Evolutionary conservation across 1,284 basidiomycete species (phyloP).

Genomic region (Cronartium quercuum): DNA sequence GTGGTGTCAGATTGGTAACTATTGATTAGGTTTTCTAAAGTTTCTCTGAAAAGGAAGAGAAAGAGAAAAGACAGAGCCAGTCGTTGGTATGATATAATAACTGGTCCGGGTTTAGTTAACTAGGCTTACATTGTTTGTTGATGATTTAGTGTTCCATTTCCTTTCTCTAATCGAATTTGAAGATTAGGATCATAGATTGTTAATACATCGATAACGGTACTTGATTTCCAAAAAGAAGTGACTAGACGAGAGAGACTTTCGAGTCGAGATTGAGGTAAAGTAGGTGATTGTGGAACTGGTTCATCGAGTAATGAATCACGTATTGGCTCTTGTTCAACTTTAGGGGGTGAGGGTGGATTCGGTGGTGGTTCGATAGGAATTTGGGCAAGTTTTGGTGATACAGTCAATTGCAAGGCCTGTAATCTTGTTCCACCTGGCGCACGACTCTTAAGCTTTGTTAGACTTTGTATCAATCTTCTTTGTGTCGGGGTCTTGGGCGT

Average conservation of each 20-base stretch:
- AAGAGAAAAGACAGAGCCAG: not conserved
- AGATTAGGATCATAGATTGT: not conserved
- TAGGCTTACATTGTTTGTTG: conserved; percentile 20
- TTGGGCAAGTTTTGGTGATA: not conserved
- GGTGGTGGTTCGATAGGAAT: not conserved
- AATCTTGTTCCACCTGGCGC: not conserved
- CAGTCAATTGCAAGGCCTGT: not conserved
- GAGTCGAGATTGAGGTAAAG: conserved; percentile 23
- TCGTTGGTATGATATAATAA: not conserved
- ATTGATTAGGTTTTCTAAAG: conserved; percentile 2
- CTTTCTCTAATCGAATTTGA: not conserved
- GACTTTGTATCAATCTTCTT: conserved; percentile 12
- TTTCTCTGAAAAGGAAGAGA: conserved; percentile 3
- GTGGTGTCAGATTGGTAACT: not conserved
- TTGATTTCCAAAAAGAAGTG: conserved; percentile 30
- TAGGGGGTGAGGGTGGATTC: not conserved
- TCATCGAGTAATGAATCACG: not conserved
- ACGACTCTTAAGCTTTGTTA: conserved; percentile 14
- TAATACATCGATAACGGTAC: conserved; percentile 13
- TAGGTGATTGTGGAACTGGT: not conserved
- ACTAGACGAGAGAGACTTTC: conserved; percentile 14
- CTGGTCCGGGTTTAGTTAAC: not conserved
- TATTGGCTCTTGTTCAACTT: not conserved
- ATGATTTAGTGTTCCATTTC: not conserved
- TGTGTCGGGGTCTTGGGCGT: conserved; percentile 26